Percentiles rank a stretch among this genome's conserved stretches.
Conservation (phyloP, 805 yeast genomes). For the Monosporozyma yasuniensis region DNA sequence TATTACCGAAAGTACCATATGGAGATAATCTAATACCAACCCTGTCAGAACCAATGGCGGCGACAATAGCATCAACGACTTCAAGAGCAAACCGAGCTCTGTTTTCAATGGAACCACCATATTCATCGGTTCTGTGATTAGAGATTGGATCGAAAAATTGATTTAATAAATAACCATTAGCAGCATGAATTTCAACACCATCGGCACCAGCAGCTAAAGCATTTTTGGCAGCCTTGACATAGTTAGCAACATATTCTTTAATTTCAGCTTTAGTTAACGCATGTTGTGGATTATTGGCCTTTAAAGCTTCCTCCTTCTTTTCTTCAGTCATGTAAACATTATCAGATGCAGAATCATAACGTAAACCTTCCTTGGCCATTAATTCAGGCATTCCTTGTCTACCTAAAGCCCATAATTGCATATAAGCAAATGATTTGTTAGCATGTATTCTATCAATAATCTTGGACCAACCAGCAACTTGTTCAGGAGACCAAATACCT, state of each 20-base stretch:
- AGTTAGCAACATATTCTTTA: constrained; percentile 31
- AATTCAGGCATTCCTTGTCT: constrained; percentile 3
- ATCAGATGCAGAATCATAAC: constrained; percentile 35
- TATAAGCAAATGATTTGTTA: constrained; percentile 8
- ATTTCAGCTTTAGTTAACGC: constrained; percentile 30
- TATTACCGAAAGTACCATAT: constrained; percentile 33
- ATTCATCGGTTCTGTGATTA: constrained; percentile 42
- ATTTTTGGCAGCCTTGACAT: constrained; percentile 37
- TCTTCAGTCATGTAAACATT: constrained; percentile 30
- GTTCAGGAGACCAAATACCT: constrained; percentile 41
- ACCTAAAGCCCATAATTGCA: constrained; percentile 1
- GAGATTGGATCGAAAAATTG: constrained; percentile 44
- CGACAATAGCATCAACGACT: constrained; percentile 41
- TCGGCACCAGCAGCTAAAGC: constrained; percentile 37
- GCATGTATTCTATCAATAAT: constrained; percentile 42
- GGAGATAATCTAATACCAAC: constrained; percentile 39
- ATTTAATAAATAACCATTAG: constrained; percentile 57
- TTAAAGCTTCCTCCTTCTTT: constrained; percentile 28
- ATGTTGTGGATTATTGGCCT: constrained; percentile 26
- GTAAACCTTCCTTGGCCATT: constrained; percentile 30
- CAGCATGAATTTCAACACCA: constrained; percentile 58
- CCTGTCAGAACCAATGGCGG: constrained; percentile 37
- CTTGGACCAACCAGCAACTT: constrained; percentile 41
- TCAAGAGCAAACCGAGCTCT: constrained; percentile 38
- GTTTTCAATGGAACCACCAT: constrained; percentile 47